Percentiles rank a stretch among this genome's conserved stretches.
Evolutionary conservation across 805 yeast genomes (phyloP).

Genomic region (Candida tibetensis): DNA sequence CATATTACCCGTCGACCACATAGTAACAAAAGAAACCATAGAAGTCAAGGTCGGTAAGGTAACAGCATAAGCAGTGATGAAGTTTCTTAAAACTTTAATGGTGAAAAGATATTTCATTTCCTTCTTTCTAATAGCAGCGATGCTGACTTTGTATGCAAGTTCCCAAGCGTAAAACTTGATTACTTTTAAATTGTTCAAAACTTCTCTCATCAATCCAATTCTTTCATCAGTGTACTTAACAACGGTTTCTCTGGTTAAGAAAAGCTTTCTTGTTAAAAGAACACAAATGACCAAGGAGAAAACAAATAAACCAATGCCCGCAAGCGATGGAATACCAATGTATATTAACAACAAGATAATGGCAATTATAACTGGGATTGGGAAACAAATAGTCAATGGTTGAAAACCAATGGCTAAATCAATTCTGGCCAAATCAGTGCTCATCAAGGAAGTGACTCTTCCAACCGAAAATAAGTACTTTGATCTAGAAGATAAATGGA

Average conservation of each 20-base stretch:
- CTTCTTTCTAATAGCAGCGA: conserved; percentile 32
- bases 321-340: conserved; percentile 40
- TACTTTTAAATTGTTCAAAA: conserved; percentile 38
- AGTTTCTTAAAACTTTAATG: conserved; percentile 41
- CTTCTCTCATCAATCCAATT: conserved; percentile 42
- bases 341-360: conserved; percentile 32
- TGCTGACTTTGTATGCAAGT: conserved; percentile 35
- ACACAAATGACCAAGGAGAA: conserved; percentile 34
- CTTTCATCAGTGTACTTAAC: conserved; percentile 41
- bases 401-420: conserved; percentile 45
- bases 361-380: conserved; percentile 41
- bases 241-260: conserved; percentile 33
- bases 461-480: conserved; percentile 37
- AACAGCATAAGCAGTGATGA: conserved; percentile 44
- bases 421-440: conserved; percentile 43
- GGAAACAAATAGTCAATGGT: conserved; percentile 41
- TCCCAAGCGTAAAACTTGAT: conserved; percentile 50
- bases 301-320: conserved; percentile 41
- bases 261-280: conserved; percentile 33
- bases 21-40: conserved; percentile 43
- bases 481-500: conserved; percentile 33
- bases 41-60: conserved; percentile 43
- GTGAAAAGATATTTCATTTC: conserved; percentile 42
- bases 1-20: conserved; percentile 44
- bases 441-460: conserved; percentile 39